Base-by-base conservation (phyloP, 176 grass and related monocot species). In the Triticum monococcum region DNA sequence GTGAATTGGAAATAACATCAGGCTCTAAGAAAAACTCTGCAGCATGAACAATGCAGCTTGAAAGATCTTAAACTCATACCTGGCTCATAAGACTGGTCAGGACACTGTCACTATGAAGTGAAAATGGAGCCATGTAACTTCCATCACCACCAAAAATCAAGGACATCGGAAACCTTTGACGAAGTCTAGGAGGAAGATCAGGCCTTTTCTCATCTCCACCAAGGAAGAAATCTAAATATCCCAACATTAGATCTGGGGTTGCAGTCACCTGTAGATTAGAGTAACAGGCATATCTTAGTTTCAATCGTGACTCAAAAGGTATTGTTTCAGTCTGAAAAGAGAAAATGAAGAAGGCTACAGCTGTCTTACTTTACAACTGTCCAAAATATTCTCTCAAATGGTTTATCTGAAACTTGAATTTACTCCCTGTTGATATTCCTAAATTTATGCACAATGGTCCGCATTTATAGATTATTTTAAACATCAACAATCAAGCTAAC, bases 101-200 rank as follows among this genome's bases (percentile, higher is more conserved):
- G 68, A 99, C 94, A 95, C 89, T 99, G 68, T 99, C 97, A 85
- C 97, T 95, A 85, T 97, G 94, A 64, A 97, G 91, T 48, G 92
- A 93, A 91, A 97, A 97, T 38, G 97, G 97, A 87, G 97, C 92
- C 97, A 99, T 97, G 89, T 99, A 99, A 89, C 92, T 92, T 88
- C 94, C 97, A 84, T 99, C 91, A 10, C 97, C 97, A 71, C 97
- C 97, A 91, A 99, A 99, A 50, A 96, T 89, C 64, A 97, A 89
- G 46, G 90, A 90, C 89, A 99, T 90, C 35, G 97, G 97, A 89
- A 99, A 92, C 81, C 97, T 97, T 87, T 99, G 94, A 81, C 84
- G 92, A 79, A 99, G 94, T 79, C 87, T 92, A 71, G 97, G 97
- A 77, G 97, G 97, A 89, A 99, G 90, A 90, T 99, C 97, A 43